Evolutionary conservation across 306 rosid genomes (phyloP).

Genomic region (Crataegus laevigata): DNA sequence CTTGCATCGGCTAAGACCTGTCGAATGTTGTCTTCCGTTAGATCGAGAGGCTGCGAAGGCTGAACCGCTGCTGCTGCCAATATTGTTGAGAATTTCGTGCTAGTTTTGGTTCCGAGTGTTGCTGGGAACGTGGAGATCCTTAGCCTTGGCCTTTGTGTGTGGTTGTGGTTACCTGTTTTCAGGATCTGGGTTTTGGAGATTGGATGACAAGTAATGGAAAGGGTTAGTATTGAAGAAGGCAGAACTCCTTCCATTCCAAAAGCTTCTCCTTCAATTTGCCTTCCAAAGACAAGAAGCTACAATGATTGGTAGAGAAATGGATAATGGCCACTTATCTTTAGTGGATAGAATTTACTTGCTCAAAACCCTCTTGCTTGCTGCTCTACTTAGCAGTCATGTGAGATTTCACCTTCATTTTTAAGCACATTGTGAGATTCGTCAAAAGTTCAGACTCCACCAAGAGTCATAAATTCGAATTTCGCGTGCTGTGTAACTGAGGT

Average conservation of each 20-base stretch:
- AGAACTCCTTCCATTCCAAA: background rate
- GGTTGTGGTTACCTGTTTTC: background rate
- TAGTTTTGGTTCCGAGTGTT: background rate
- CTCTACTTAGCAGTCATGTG: background rate
- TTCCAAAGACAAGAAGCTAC: background rate
- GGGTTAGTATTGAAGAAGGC: background rate
- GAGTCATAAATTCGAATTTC: background rate
- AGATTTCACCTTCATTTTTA: too few relatives aligned
- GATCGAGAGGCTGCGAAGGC: constrained; percentile 54
- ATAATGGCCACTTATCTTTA: constrained; percentile 4
- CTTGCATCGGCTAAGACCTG: constrained; percentile 67
- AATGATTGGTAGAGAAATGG: background rate
- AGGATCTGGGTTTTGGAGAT: constrained; percentile 3
- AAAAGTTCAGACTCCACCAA: background rate
- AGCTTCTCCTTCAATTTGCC: background rate
- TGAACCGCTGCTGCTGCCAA: constrained; percentile 37
- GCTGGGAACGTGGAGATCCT: background rate
- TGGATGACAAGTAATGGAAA: background rate
- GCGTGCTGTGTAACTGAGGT: background rate
- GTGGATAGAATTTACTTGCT: background rate
- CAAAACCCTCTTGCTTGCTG: background rate
- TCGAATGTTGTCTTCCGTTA: constrained; percentile 63
- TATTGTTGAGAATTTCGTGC: constrained; percentile 8
- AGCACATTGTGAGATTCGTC: background rate
- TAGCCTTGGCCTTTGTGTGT: background rate